Percentiles rank a stretch among this genome's conserved stretches.
Conservation (phyloP, 441 rosid genomes). For the Erysimum cheiri region DNA sequence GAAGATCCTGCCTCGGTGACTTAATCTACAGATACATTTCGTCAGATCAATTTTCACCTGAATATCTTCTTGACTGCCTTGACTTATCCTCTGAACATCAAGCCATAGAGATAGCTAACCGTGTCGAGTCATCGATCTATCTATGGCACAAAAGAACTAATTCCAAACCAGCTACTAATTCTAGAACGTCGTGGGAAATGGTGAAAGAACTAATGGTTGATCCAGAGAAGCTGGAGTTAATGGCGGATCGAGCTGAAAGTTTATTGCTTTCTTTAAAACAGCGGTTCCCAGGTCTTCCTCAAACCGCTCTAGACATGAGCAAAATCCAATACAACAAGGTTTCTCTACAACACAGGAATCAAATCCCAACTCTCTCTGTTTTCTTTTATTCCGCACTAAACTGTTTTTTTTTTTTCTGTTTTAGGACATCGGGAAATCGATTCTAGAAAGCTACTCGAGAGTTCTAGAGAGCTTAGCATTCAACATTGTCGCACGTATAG, state of each 20-base stretch:
- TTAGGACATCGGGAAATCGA: slow-evolving; percentile 98
- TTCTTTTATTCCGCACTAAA: neutral
- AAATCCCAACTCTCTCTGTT: too few relatives aligned
- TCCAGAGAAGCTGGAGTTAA: slow-evolving; percentile 79
- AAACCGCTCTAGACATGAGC: slow-evolving; percentile 93
- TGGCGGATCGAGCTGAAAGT: slow-evolving; percentile 90
- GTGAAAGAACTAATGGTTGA: slow-evolving; percentile 91
- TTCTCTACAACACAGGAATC: neutral
- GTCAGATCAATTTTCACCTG: slow-evolving; percentile 88
- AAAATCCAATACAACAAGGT: slow-evolving; percentile 94
- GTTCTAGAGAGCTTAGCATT: slow-evolving; percentile 95
- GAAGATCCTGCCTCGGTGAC: slow-evolving; percentile 89
- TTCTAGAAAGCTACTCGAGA: slow-evolving; percentile 93
- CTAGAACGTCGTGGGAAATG: slow-evolving; percentile 93
- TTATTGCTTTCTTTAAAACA: slow-evolving; percentile 86
- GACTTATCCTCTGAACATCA: slow-evolving; percentile 95
- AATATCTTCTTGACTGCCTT: slow-evolving; percentile 87
- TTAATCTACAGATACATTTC: slow-evolving; percentile 78
- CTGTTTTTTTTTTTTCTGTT: neutral
- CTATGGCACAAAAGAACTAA: slow-evolving; percentile 69
- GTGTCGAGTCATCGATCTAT: slow-evolving; percentile 84
- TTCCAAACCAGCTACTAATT: slow-evolving; percentile 57
- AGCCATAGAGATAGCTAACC: slow-evolving; percentile 91
- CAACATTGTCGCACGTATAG: slow-evolving; percentile 89
- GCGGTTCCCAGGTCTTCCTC: slow-evolving; percentile 91